Percentiles rank a stretch among this genome's conserved stretches.
These are phyloP conservation scores for Capsicum rhomboideum DNA, from an alignment of 257 asterid genomes.

Conservation along the genomic window DNA sequence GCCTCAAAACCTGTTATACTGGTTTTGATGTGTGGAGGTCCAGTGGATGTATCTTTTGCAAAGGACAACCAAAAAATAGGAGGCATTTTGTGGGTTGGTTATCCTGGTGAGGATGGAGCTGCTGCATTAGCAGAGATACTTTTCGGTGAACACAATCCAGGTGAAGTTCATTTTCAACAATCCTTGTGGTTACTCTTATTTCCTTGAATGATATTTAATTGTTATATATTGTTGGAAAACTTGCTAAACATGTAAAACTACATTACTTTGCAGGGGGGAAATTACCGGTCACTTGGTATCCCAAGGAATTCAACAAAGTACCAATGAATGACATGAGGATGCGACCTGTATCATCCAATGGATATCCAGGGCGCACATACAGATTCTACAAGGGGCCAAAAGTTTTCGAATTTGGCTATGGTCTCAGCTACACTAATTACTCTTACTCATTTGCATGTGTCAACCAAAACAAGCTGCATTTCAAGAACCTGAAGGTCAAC, in stretches of 20 bases:
- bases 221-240: background rate
- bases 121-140: slow-evolving; percentile 49
- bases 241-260: background rate
- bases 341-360: slow-evolving; percentile 46
- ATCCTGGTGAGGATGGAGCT: slow-evolving; percentile 76
- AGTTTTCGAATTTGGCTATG: slow-evolving; percentile 54
- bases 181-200: background rate
- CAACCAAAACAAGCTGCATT: slow-evolving; percentile 14
- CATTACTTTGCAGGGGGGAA: slow-evolving; percentile 45
- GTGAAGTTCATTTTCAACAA: slow-evolving; percentile 10
- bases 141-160: slow-evolving; percentile 61
- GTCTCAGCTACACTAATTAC: slow-evolving; percentile 57
- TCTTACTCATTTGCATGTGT: slow-evolving; percentile 32
- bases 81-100: slow-evolving; percentile 38
- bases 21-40: slow-evolving; percentile 57
- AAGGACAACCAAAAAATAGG: slow-evolving; percentile 38
- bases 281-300: slow-evolving; percentile 70
- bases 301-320: slow-evolving; percentile 34
- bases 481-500: background rate
- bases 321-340: slow-evolving; percentile 75
- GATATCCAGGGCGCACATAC: slow-evolving; percentile 70
- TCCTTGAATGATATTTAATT: background rate
- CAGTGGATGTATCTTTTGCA: slow-evolving; percentile 61
- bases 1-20: slow-evolving; percentile 43
- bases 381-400: slow-evolving; percentile 52